Conservation (phyloP, 2,329 filamentous ascomycete species). For the Pseudocercospora cruenta region DNA sequence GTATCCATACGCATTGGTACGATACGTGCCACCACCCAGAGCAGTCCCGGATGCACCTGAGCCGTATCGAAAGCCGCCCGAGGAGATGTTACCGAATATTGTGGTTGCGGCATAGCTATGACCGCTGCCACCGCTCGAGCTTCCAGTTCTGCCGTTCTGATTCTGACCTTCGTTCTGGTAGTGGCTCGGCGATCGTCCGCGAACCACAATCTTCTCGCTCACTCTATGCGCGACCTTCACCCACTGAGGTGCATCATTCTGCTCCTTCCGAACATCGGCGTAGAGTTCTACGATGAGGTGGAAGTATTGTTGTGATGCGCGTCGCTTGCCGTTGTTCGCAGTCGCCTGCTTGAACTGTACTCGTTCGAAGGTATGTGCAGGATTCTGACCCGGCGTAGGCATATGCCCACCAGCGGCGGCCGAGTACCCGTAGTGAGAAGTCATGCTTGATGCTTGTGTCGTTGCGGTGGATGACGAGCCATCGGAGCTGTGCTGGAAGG, state of each 20-base stretch:
- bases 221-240: slow-evolving; percentile 72
- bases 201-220: slow-evolving; percentile 84
- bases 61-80: slow-evolving; percentile 31
- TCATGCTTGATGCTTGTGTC: slow-evolving; percentile 17
- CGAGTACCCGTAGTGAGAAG: slow-evolving; percentile 27
- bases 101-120: slow-evolving; percentile 40
- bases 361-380: slow-evolving; percentile 74
- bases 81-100: slow-evolving; percentile 36
- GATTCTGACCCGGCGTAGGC: slow-evolving; percentile 36
- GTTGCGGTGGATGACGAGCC: slow-evolving; percentile 20
- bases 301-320: slow-evolving; percentile 90
- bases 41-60: slow-evolving; percentile 29
- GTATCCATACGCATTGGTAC: slow-evolving; percentile 34
- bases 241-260: slow-evolving; percentile 57
- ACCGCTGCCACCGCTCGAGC: slow-evolving; percentile 61
- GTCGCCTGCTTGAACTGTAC: slow-evolving; percentile 95
- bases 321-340: slow-evolving; percentile 88
- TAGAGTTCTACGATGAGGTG: slow-evolving; percentile 86
- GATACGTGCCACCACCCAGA: slow-evolving; percentile 33
- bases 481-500: slow-evolving; percentile 43
- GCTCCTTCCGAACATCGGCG: slow-evolving; percentile 63
- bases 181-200: slow-evolving; percentile 76
- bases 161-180: slow-evolving; percentile 53
- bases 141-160: slow-evolving; percentile 65
- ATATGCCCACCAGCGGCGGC: slow-evolving; percentile 27